A percentile compares a stretch with the other conserved stretches of the same genome.
Conservation (phyloP, 2,329 filamentous ascomycete species). For the Trichoderma simmonsii region DNA sequence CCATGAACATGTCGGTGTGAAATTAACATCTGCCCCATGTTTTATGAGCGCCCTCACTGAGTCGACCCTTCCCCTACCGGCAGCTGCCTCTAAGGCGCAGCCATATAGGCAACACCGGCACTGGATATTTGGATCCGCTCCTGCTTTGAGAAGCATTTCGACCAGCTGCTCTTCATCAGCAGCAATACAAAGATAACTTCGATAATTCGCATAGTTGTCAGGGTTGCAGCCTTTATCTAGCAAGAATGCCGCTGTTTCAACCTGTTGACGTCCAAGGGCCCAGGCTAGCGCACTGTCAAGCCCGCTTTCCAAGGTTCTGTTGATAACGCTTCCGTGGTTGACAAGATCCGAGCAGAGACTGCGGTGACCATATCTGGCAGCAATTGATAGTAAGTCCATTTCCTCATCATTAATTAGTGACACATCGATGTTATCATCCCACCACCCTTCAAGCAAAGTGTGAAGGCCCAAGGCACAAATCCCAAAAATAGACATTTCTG, state of each 20-base stretch:
- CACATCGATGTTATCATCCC: not conserved
- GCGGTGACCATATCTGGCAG: not conserved
- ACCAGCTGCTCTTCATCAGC: not conserved
- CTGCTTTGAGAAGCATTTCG: not conserved
- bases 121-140: not conserved
- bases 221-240: not conserved
- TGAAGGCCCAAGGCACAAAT: not conserved
- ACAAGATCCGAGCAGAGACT: not conserved
- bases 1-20: fast-evolving
- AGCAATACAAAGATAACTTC: not conserved
- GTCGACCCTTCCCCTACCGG: fast-evolving
- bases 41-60: not conserved
- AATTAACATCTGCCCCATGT: not conserved
- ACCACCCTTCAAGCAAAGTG: not conserved
- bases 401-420: not conserved
- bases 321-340: not conserved
- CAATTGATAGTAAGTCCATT: not conserved
- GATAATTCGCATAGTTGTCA: not conserved
- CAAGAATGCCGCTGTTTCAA: not conserved
- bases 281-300: not conserved
- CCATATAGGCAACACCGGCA: fast-evolving
- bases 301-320: not conserved
- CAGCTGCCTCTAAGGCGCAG: not conserved
- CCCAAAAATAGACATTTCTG: not conserved
- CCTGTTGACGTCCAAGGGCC: fast-evolving